phyloP scores from a whole-genome alignment of 441 rosid species.

The Raphanus hybrid region DNA sequence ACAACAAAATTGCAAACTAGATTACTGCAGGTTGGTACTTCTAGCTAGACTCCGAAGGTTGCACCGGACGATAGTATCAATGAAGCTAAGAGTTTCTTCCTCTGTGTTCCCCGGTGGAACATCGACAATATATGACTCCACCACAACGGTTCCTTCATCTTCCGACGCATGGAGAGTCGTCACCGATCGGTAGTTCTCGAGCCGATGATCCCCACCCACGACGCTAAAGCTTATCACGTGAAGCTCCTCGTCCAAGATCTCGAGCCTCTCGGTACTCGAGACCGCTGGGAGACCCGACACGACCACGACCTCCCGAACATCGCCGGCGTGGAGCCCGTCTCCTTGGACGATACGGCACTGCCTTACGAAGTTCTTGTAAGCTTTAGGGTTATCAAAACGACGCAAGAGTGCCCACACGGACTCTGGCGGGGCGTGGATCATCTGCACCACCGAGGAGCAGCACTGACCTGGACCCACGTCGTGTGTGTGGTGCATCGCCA shows the following conservation, averaged over 20 bases:
- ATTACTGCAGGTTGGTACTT: conserved; percentile 43
- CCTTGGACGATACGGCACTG: conserved; percentile 71
- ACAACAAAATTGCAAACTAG: background rate
- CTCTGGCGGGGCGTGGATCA: conserved; percentile 56
- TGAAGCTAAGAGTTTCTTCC: conserved; percentile 69
- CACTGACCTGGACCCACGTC: too few relatives aligned
- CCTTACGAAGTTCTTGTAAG: conserved; percentile 74
- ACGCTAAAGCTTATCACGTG: conserved; percentile 49
- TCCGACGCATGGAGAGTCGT: conserved; percentile 61
- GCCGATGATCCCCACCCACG: conserved; percentile 65
- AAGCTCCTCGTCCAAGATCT: conserved; percentile 75
- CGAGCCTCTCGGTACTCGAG: conserved; percentile 68
- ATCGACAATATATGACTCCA: conserved; percentile 78
- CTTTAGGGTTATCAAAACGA: conserved; percentile 74
- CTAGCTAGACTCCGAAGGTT: conserved; percentile 71
- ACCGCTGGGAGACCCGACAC: conserved; percentile 80
- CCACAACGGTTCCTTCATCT: conserved; percentile 57
- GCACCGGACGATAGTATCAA: conserved; percentile 71
- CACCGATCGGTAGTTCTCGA: conserved; percentile 70
- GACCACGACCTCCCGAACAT: conserved; percentile 71
- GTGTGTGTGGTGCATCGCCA: too few relatives aligned
- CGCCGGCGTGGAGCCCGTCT: conserved; percentile 62
- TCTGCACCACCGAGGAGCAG: conserved; percentile 29
- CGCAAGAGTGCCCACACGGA: conserved; percentile 71
- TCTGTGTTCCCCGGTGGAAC: conserved; percentile 74